A percentile compares a stretch with the other conserved stretches of the same genome.
Evolutionary conservation across 2,329 filamentous ascomycete species (phyloP).

Genomic region (Moelleriella libera): DNA sequence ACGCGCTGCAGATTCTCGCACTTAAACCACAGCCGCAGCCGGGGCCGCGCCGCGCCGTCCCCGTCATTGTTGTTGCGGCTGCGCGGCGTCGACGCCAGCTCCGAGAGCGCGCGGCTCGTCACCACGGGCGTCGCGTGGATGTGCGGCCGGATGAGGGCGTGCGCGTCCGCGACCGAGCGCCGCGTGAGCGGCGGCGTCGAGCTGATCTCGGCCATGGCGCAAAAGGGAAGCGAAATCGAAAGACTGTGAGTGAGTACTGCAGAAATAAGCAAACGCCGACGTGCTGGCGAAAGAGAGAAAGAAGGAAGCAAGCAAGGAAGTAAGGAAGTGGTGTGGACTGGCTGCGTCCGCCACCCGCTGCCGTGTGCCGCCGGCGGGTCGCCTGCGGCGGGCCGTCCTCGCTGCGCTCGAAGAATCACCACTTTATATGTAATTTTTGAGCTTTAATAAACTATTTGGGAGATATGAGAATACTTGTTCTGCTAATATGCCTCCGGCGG

Average conservation of each 20-base stretch:
- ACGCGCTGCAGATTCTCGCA: conserved; percentile 86
- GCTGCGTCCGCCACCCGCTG: too few relatives aligned
- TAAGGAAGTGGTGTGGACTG: too few relatives aligned
- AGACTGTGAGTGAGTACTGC: not conserved
- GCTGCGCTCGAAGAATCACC: too few relatives aligned
- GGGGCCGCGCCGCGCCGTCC: conserved; percentile 44
- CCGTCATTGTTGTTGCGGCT: conserved; percentile 41
- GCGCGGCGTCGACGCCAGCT: conserved; percentile 60
- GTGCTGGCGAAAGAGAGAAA: too few relatives aligned
- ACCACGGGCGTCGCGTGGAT: conserved; percentile 76
- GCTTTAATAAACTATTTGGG: too few relatives aligned
- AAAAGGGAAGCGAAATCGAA: not conserved
- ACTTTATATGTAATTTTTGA: too few relatives aligned
- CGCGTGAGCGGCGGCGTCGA: conserved; percentile 50
- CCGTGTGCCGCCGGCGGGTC: too few relatives aligned
- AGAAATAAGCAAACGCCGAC: too few relatives aligned
- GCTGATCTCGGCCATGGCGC: not conserved
- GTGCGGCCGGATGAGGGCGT: conserved; percentile 56
- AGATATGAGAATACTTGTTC: too few relatives aligned
- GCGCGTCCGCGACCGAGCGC: conserved; percentile 56
- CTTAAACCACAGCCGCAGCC: conserved; percentile 76
- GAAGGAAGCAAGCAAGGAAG: too few relatives aligned
- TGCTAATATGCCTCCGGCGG: too few relatives aligned
- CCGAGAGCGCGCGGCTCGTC: conserved; percentile 62
- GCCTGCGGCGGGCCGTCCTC: too few relatives aligned